Evolutionary conservation across 1,284 basidiomycete species (phyloP), one percentile per base, ranked within the genome.

Genomic region (Cutaneotrichosporon sp.): DNA sequence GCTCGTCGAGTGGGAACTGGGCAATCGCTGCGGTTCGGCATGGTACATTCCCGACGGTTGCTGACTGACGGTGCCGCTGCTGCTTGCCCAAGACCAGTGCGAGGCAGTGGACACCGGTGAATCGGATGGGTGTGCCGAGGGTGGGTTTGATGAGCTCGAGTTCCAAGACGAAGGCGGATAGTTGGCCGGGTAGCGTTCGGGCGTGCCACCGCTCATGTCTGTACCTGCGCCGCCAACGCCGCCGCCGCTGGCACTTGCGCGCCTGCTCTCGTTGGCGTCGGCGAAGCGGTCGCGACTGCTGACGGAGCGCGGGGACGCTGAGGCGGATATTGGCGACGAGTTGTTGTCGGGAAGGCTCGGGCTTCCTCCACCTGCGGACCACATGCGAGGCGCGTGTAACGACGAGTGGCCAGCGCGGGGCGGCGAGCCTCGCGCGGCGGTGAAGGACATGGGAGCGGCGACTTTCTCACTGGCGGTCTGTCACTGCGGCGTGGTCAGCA

Each of bases 381-480:
- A 40, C n/a, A 22, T 23, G 26, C 36, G 36, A 18, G 46, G 37
- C 23, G 36, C 36, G 23, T 23, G 38, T 17, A 48, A 17, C 8
- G 26, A 30, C 26, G 36, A 39, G 34, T 23, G 26, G 47, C 56
- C 56, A 44, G 53, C 56, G 56, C 56, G 50, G 40, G 56, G 56
- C 41, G 56, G 50, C 33, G 56, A 52, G 49, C 56, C 56, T 55
- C 56, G 56, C 56, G 56, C 56, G 53, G 56, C 56, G 38, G 46
- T 39, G 37, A 46, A 52, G 43, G 56, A 50, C 56, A 58, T 58
- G 10, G 46, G 49, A 30, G 43, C 38, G 38, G 14, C 3, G n/a
- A 42, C 36, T 39, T 12, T 38, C 39, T 36, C 47, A 58, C 49
- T 54, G 49, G 46, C 45, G 49, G 42, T 18, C 37, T 41, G 52